A percentile compares a stretch with the other conserved stretches of the same genome.
These are phyloP conservation scores for Apiosordaria backusii DNA, from an alignment of 495 filamentous ascomycete species.

Conservation along the genomic window DNA sequence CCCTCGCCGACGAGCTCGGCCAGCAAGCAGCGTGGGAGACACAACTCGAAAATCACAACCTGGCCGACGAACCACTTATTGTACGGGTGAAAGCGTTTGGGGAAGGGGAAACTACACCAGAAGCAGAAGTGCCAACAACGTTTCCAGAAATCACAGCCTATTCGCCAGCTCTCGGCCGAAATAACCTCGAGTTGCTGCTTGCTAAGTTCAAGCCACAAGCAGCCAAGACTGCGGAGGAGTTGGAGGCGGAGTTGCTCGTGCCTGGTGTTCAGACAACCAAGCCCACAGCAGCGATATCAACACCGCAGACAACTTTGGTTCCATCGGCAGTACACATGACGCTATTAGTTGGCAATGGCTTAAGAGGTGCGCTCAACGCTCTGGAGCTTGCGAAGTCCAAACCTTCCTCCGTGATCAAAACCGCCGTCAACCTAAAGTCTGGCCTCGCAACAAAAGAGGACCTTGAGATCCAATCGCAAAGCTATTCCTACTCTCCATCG, in stretches of 20 bases:
- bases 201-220: slow-evolving; percentile 38
- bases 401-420: background rate
- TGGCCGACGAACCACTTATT: slow-evolving; percentile 42
- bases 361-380: slow-evolving; percentile 42
- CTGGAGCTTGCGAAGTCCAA: slow-evolving; percentile 31
- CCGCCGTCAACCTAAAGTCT: slow-evolving; percentile 42
- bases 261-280: slow-evolving; percentile 60
- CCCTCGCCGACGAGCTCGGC: slow-evolving; percentile 76
- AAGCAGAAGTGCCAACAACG: slow-evolving; percentile 24
- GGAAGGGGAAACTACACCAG: slow-evolving; percentile 9
- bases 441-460: slow-evolving; percentile 20
- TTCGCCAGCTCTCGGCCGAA: slow-evolving; percentile 61
- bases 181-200: slow-evolving; percentile 77
- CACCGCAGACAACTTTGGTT: background rate
- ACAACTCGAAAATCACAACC: slow-evolving; percentile 50
- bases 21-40: slow-evolving; percentile 66
- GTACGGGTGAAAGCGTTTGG: slow-evolving; percentile 37
- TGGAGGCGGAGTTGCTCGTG: slow-evolving; percentile 62
- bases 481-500: background rate
- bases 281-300: background rate
- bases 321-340: slow-evolving; percentile 79
- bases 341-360: slow-evolving; percentile 68
- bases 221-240: background rate
- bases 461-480: background rate
- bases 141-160: slow-evolving; percentile 55